phyloP scores from a whole-genome alignment of 805 yeast species.

The Maudiozyma bulderi region DNA sequence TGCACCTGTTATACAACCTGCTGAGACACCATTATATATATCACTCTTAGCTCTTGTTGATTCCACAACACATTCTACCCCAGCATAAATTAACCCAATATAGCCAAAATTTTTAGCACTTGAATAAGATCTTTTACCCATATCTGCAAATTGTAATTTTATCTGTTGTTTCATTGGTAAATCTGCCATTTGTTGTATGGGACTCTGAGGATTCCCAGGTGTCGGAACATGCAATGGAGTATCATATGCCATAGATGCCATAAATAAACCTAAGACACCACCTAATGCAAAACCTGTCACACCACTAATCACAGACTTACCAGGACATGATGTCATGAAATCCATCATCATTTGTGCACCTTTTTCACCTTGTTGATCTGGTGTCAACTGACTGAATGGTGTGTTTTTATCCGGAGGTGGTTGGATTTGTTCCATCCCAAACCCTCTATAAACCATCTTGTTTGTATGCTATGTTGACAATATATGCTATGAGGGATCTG shows the following conservation, averaged over 20 bases:
- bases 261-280: constrained; percentile 90
- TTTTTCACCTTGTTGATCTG: constrained; percentile 85
- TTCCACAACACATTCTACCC: constrained; percentile 86
- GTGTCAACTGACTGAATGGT: constrained; percentile 62
- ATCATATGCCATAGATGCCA: constrained; percentile 56
- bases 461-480: background rate
- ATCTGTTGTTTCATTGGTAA: constrained; percentile 88
- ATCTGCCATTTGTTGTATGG: constrained; percentile 55
- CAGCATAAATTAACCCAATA: constrained; percentile 84
- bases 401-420: constrained; percentile 35
- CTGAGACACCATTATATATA: constrained; percentile 80
- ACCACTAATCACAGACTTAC: constrained; percentile 84
- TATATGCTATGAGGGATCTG: background rate
- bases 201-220: constrained; percentile 9
- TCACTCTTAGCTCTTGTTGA: constrained; percentile 83
- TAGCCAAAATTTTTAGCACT: constrained; percentile 92
- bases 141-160: constrained; percentile 81
- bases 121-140: constrained; percentile 80
- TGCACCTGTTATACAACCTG: constrained; percentile 96
- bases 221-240: constrained; percentile 30
- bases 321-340: constrained; percentile 90
- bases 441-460: constrained; percentile 33
- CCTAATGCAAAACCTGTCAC: constrained; percentile 91
- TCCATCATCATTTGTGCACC: constrained; percentile 79
- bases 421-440: constrained; percentile 33